Evolutionary conservation across 2,329 filamentous ascomycete genomes (phyloP).

Genomic region (Monosporascus sp.): DNA sequence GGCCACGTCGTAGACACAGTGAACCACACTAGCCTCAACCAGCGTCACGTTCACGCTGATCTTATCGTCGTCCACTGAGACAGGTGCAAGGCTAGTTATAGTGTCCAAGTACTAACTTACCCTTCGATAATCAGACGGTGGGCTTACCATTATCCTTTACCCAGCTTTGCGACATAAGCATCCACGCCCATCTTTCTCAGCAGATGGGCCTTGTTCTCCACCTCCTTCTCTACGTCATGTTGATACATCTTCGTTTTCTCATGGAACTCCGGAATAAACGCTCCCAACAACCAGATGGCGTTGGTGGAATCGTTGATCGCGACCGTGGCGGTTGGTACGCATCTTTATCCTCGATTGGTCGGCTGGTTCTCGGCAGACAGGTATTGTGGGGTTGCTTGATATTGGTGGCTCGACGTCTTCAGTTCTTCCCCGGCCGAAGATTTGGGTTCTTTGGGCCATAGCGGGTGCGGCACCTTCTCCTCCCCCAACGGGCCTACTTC

Average conservation of each 20-base stretch:
- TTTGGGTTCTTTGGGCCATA: constrained; percentile 64
- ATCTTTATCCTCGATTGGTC: constrained; percentile 29
- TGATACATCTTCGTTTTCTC: constrained; percentile 54
- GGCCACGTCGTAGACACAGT: no score
- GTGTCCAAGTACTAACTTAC: no score
- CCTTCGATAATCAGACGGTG: no score
- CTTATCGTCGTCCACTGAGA: no score
- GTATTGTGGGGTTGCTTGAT: constrained; percentile 39
- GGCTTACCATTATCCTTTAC: constrained; percentile 11
- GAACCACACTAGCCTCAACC: no score
- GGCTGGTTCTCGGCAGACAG: no score
- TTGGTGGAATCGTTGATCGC: constrained; percentile 78
- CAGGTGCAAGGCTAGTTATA: no score
- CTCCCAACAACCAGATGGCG: constrained; percentile 61
- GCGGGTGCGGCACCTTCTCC: constrained; percentile 77
- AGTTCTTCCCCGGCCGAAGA: constrained; percentile 28
- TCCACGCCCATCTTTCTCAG: constrained; percentile 52
- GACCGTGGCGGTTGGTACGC: constrained; percentile 68
- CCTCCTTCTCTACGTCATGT: constrained; percentile 58
- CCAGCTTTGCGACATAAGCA: constrained; percentile 43
- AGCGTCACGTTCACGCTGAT: no score
- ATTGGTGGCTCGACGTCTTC: constrained; percentile 35
- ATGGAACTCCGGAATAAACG: constrained; percentile 48
- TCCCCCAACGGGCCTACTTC: constrained; percentile 87
- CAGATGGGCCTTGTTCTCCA: constrained; percentile 55